Base-by-base conservation (phyloP, 1,284 basidiomycete genomes). In the Vanrija pseudolonga region DNA sequence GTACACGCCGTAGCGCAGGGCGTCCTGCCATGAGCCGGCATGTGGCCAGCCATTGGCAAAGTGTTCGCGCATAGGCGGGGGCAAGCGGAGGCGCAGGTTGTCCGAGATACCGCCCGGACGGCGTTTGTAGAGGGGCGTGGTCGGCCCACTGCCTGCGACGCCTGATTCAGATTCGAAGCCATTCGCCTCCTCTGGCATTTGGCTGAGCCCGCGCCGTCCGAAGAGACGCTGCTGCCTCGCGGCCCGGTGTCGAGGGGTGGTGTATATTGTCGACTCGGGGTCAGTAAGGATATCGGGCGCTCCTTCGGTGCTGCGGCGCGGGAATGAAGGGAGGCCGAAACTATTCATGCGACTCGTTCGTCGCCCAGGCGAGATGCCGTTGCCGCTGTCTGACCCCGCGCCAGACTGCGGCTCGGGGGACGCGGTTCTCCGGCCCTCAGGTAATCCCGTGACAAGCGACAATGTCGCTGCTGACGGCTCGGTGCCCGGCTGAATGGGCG, bases 1-100 rank as follows among this genome's bases (percentile, higher is more conserved):
- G 23, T 69, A 71, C 22, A 50, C 40, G 15, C 61, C 57, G 26
- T 64, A 66, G 40, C 71, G 67, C 24, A 72, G 46, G 4, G 70
- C 71, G 45, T 73, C 66, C 51, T 73, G 70, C 72, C 72, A 74
- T n/a, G 60, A 67, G 7, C 72, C 72, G 7, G 70, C 70, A 50
- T 73, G 71, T 4, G 66, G 68, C 69, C 69, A 71, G 12, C 69
- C 67, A 24, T 69, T 53, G 7, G 59, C 48, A 50, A 73, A 68
- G 43, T 67, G 68, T 42, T 68, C 59, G 7, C 63, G 51, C 19
- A 72, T 61, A 2, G 63, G 66, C 2, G 64, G 60, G 3, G 66
- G 67, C 2, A 72, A 55, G n/a, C 65, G 65, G 40, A 70, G 59
- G 12, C 60, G 56, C 19, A 72, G 54, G 46, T 65, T 51, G 14